These are phyloP conservation scores for Nosema muscidifuracis DNA, from an alignment of 371 early-diverging fungal genomes.

Conservation along the genomic window DNA sequence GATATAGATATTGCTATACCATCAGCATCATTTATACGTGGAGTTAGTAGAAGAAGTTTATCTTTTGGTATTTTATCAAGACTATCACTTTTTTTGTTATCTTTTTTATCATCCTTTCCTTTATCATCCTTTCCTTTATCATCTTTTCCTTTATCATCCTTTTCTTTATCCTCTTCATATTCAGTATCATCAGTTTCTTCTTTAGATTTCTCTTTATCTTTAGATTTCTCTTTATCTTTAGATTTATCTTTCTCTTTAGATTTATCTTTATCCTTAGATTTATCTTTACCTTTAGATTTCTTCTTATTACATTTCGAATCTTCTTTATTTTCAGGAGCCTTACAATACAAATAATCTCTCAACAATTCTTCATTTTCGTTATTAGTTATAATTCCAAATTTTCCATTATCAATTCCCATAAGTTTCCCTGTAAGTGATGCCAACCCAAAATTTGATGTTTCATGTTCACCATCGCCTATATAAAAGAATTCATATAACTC, in stretches of 20 bases:
- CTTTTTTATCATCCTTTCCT: background rate
- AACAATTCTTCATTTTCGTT: background rate
- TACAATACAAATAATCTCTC: background rate
- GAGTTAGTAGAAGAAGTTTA: too few relatives aligned
- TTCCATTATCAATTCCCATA: background rate
- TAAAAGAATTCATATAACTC: background rate
- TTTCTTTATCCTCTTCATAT: background rate
- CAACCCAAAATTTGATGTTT: background rate
- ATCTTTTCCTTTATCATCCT: background rate
- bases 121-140: background rate
- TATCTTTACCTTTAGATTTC: background rate
- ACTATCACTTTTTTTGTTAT: background rate
- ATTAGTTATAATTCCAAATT: background rate
- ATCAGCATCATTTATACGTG: background rate
- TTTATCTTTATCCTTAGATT: background rate
- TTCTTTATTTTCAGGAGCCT: background rate
- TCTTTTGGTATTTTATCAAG: background rate
- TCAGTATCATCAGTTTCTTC: constrained; percentile 1
- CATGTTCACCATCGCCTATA: background rate
- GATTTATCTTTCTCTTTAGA: background rate
- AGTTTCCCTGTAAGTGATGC: background rate
- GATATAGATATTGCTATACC: background rate
- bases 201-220: constrained; percentile 4
- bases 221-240: background rate
- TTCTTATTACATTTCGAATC: background rate